Conservation (phyloP, 2,329 filamentous ascomycete species). For the Coleophoma eucalyptorum region DNA sequence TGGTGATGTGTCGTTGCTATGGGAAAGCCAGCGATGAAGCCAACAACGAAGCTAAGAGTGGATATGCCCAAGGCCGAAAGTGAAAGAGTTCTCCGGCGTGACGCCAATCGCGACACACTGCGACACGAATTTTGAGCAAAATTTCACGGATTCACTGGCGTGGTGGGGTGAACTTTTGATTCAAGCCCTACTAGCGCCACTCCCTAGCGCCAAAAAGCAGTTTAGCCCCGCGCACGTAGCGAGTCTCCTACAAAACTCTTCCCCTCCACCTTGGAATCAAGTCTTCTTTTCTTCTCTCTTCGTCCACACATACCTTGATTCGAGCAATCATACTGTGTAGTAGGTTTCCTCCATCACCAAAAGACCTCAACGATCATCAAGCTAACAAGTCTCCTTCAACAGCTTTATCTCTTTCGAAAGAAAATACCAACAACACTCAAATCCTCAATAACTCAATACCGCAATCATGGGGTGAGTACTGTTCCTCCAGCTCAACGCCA, state of each 20-base stretch:
- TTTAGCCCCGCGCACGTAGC: neutral
- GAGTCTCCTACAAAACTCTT: constrained; percentile 3
- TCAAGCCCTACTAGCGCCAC: constrained; percentile 1
- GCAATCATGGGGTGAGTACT: constrained; percentile 29
- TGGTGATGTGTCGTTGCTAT: too few species aligned
- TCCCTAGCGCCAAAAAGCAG: neutral
- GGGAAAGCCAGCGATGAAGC: too few species aligned
- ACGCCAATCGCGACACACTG: too few species aligned
- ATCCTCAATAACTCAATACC: constrained; percentile 20
- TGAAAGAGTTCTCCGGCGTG: too few species aligned
- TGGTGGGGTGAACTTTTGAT: constrained; percentile 1
- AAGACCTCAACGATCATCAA: constrained; percentile 5
- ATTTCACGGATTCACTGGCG: neutral
- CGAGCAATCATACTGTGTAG: constrained; percentile 11
- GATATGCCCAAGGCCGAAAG: too few species aligned
- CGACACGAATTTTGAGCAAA: too few species aligned
- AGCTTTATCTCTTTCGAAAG: constrained; percentile 21
- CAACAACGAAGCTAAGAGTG: too few species aligned
- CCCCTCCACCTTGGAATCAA: neutral
- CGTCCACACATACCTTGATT: constrained; percentile 10
- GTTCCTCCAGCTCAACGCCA: neutral
- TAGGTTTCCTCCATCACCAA: constrained; percentile 2
- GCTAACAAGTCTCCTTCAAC: constrained; percentile 10
- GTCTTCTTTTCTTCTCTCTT: neutral
- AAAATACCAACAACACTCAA: constrained; percentile 19